A percentile compares a stretch with the other conserved stretches of the same genome.
phyloP scores from a whole-genome alignment of 768 basidiomycete species.

The Neoboletus magnificus region DNA sequence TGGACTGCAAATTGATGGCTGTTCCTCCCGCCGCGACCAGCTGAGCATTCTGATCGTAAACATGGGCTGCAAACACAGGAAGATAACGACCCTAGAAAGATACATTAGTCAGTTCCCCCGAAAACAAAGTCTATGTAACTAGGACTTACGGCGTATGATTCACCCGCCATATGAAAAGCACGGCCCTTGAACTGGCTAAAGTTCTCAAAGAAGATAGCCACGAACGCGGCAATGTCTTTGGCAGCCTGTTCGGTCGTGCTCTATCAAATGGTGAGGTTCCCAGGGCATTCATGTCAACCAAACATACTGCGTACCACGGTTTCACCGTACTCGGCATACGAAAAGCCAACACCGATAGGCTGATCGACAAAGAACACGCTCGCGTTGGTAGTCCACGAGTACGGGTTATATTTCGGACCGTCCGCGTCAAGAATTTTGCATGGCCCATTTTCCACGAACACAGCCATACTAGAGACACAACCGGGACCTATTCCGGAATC shows the following conservation, averaged over 20 bases:
- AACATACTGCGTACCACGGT: slow-evolving; percentile 28
- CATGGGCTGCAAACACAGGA: slow-evolving; percentile 42
- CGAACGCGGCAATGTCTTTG: slow-evolving; percentile 62
- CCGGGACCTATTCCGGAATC: slow-evolving; percentile 38
- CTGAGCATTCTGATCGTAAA: slow-evolving; percentile 43
- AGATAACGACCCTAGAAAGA: slow-evolving; percentile 43
- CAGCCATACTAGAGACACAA: slow-evolving; percentile 53
- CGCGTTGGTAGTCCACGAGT: slow-evolving; percentile 63
- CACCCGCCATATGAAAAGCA: slow-evolving; percentile 52
- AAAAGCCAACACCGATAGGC: slow-evolving; percentile 40
- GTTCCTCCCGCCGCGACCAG: slow-evolving; percentile 42
- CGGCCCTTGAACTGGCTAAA: slow-evolving; percentile 66
- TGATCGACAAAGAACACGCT: slow-evolving; percentile 45
- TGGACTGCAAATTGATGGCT: slow-evolving; percentile 44
- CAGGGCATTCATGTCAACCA: background rate
- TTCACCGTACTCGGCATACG: slow-evolving; percentile 40
- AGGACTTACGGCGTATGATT: slow-evolving; percentile 45
- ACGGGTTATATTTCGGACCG: slow-evolving; percentile 43
- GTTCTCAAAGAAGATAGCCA: slow-evolving; percentile 68
- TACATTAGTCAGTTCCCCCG: background rate
- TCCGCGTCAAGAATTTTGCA: slow-evolving; percentile 15
- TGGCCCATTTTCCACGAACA: slow-evolving; percentile 53
- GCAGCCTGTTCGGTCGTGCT: slow-evolving; percentile 61
- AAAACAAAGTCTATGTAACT: background rate
- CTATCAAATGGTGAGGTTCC: slow-evolving; percentile 26